Evolutionary conservation across 1,284 basidiomycete species (phyloP), one percentile per base, ranked within the genome.

Genomic region (Porodaedalea pini): DNA sequence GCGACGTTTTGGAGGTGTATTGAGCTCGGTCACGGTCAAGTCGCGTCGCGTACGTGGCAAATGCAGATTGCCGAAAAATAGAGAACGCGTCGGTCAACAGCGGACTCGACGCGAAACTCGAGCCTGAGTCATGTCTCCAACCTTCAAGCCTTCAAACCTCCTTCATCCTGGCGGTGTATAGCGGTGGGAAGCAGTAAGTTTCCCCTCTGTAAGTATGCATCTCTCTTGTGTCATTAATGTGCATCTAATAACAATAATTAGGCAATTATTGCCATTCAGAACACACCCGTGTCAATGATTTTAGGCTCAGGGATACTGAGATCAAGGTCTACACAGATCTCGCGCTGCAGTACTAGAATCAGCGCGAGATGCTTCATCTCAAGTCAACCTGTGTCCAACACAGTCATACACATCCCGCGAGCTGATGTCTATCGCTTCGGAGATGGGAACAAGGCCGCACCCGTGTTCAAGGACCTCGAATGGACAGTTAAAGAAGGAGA

Each of bases 401-500:
- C 55, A 2, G 45, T 78, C 57, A 54, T 82, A 4, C 67, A 71
- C 48, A 76, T 82, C 17, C 74, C 76, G 5, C 73, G 68, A 32
- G 69, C 78, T 27, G 71, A 82, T 51, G 65, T 82, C 15, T 79
- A 77, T 67, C 76, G 74, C 13, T 82, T 82, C 60, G 81, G 81
- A 0, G 77, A 78, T 59, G 66, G 75, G 10, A 73, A 75, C 54
- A 61, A 63, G 19, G 69, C 75, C 1, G 58, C 67, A 1, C 81
- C 84, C 4, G 70, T 83, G 1, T 77, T 90, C 63, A 76, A 70
- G 0, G 72, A 78, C 52, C 63, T 82, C 2, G 73, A 79, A 23
- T 88, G 88, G 86, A 80, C 75, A 1, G 77, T 90, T 3, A 71
- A 75, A 17, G 77, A 83, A 10, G 75, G 75, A 32, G 78, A 88